Percentiles rank a stretch among this genome's conserved stretches.
Evolutionary conservation across 148 eudicot species (phyloP).

Genomic region (Heliamphora exappendiculata): DNA sequence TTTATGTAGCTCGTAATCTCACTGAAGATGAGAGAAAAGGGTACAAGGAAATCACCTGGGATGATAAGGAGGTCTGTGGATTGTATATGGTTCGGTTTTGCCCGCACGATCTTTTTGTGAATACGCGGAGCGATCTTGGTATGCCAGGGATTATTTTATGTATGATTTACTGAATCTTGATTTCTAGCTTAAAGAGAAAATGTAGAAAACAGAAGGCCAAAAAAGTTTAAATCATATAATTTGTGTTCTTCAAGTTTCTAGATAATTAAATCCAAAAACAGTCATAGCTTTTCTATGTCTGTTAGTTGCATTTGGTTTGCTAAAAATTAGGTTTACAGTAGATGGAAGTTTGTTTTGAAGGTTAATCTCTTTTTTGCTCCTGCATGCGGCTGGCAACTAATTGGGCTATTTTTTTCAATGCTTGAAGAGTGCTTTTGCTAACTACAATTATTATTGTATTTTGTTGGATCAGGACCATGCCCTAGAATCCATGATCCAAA

Average conservation of each 20-base stretch:
- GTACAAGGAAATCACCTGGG: slow-evolving; percentile 80
- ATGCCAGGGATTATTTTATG: slow-evolving; percentile 8
- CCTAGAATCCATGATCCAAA: slow-evolving; percentile 85
- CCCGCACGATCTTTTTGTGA: slow-evolving; percentile 94
- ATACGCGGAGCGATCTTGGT: slow-evolving; percentile 97
- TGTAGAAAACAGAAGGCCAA: not conserved
- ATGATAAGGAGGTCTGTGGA: slow-evolving; percentile 84
- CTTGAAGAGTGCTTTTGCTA: not conserved
- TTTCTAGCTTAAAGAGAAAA: not conserved
- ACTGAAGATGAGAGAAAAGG: slow-evolving; percentile 95
- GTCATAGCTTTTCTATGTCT: not conserved
- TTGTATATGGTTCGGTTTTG: slow-evolving; percentile 94
- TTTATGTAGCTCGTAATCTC: slow-evolving; percentile 65
- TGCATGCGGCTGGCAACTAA: not conserved
- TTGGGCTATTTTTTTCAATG: not conserved
- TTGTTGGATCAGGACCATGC: slow-evolving; percentile 57
- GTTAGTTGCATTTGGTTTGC: not conserved
- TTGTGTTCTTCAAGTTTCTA: not conserved
- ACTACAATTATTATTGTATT: slow-evolving; percentile 4
- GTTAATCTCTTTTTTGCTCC: not conserved
- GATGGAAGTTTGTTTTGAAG: no score
- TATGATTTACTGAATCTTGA: not conserved
- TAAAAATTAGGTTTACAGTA: not conserved
- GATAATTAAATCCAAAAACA: not conserved
- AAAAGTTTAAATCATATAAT: not conserved